Evolutionary conservation across 2,329 filamentous ascomycete genomes (phyloP), one percentile per base, ranked within the genome.

Genomic region (Cercospora nicotianae): DNA sequence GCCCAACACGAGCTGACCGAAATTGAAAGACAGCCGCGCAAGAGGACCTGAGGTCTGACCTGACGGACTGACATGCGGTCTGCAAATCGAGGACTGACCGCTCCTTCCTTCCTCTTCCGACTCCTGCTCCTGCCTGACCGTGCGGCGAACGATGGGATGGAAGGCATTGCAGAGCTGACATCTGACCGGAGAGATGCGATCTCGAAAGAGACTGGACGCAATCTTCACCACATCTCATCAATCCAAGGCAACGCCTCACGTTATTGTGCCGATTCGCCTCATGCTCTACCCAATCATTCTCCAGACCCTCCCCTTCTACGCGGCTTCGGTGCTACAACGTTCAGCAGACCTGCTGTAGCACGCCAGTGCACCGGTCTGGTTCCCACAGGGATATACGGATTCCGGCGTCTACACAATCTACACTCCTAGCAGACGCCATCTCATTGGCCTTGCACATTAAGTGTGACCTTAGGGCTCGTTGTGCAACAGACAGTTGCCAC

Each of bases 21-120:
- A 61, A 42, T 55, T 61, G 61, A 62, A 28, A 33, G 63, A 60
- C 53, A 51, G 23, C 31, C 7, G 20, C 31, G 31, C 33, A 60
- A 60, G 30, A 60, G 58, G 58, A 60, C 58, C 23, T 60, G 58
- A 60, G 58, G 58, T 60, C 30, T 60, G 58, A 39, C 7, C 23
- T 6, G 33, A 39, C 33, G 2, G 33, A 16, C 33, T 16, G 33
- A 39, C 33, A 39, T 39, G 33, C 33, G 33, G 33, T 39, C 33
- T 39, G 33, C 33, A 39, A 6, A 16, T 39, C 33, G 33, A 39
- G 33, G 33, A 39, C 31, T 39, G 20, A 16, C 31, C 58, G 18
- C 31, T 18, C 30, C 4, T 42, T 33, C 58, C 31, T 42, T 48
- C 45, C 45, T 23, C 45, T 48, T 20, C 18, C 45, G 45, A 18